These are phyloP conservation scores for Coleophoma crateriformis DNA, from an alignment of 2,329 filamentous ascomycete genomes.

Conservation along the genomic window DNA sequence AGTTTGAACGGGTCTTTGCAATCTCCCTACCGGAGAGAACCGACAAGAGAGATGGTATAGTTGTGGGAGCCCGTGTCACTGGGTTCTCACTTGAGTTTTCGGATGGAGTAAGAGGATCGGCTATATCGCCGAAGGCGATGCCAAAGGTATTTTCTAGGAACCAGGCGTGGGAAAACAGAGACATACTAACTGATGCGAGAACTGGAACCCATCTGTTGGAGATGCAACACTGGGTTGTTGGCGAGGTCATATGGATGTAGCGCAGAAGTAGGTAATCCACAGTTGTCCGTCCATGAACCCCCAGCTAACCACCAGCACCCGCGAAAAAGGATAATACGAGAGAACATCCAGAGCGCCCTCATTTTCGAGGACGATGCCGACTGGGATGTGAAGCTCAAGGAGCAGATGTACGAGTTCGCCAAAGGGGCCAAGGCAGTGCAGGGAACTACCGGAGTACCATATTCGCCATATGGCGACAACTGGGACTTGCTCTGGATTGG, in stretches of 20 bases:
- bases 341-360: constrained; percentile 17
- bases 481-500: constrained; percentile 29
- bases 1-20: constrained; percentile 37
- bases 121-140: constrained; percentile 34
- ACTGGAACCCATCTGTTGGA: constrained; percentile 8
- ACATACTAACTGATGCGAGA: not conserved
- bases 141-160: constrained; percentile 15
- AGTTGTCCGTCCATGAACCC: not conserved
- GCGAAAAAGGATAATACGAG: not conserved
- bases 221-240: constrained; percentile 32
- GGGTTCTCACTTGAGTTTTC: constrained; percentile 36
- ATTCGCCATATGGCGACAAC: constrained; percentile 20
- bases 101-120: constrained; percentile 32
- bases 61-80: constrained; percentile 32
- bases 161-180: too few relatives aligned
- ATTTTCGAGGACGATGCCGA: constrained; percentile 36
- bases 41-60: constrained; percentile 41
- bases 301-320: not conserved
- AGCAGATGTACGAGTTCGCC: constrained; percentile 21
- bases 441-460: not conserved
- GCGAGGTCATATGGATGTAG: constrained; percentile 31
- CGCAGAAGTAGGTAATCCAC: constrained; percentile 13
- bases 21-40: constrained; percentile 38
- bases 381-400: constrained; percentile 32
- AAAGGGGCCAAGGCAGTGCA: not conserved